Conservation (phyloP, 108 stramenopile species). For the Schizochytrium sp. region DNA sequence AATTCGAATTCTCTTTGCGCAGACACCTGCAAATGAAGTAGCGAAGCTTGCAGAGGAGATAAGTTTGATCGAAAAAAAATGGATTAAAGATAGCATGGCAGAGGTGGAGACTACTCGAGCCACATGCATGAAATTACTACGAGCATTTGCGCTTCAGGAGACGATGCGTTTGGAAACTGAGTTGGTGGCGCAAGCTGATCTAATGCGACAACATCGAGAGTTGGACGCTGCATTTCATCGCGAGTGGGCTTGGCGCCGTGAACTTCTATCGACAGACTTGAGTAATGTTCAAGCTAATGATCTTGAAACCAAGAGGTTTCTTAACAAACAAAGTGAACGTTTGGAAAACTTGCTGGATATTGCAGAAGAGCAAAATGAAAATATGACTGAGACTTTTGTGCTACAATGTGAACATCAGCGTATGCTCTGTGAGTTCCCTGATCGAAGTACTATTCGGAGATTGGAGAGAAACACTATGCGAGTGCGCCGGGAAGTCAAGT, state of each 20-base stretch:
- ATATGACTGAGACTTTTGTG: neutral
- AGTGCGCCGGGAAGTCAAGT: slow-evolving; percentile 14
- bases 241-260: slow-evolving; percentile 42
- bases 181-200: neutral
- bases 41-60: neutral
- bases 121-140: neutral
- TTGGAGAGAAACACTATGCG: neutral
- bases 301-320: neutral
- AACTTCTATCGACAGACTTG: slow-evolving; percentile 24
- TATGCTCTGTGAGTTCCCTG: neutral
- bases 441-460: neutral
- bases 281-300: neutral
- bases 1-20: neutral
- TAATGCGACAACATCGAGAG: neutral
- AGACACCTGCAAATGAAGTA: neutral
- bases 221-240: neutral
- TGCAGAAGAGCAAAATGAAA: neutral
- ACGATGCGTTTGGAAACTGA: neutral
- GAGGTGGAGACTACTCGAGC: neutral
- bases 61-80: neutral
- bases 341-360: neutral
- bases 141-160: neutral
- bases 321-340: neutral
- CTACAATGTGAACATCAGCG: neutral
- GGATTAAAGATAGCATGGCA: neutral